These are phyloP conservation scores for Cryptococcus depauperatus DNA, from an alignment of 1,284 basidiomycete species.

Conservation along the genomic window DNA sequence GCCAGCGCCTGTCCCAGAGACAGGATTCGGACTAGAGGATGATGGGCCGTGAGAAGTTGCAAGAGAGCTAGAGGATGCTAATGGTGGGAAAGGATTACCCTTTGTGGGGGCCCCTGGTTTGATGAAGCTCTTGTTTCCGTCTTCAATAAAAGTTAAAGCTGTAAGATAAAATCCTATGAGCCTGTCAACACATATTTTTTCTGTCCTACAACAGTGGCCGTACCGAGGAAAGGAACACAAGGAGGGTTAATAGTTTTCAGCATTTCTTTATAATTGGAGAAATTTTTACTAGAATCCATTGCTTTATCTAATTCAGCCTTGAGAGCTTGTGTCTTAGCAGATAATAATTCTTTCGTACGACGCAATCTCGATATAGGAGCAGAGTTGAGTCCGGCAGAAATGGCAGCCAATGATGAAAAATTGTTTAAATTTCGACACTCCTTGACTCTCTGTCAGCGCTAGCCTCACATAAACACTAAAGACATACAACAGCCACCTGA, in stretches of 20 bases:
- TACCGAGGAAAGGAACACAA: slow-evolving; percentile 95
- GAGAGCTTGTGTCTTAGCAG: slow-evolving; percentile 42
- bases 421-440: slow-evolving; percentile 84
- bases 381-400: slow-evolving; percentile 87
- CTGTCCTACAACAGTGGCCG: not conserved
- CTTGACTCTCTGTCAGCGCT: slow-evolving; percentile 45
- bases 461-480: not conserved
- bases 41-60: slow-evolving; percentile 6
- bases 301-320: slow-evolving; percentile 66
- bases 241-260: slow-evolving; percentile 82
- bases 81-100: slow-evolving; percentile 14
- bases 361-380: slow-evolving; percentile 87
- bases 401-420: slow-evolving; percentile 94
- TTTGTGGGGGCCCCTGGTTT: slow-evolving; percentile 5
- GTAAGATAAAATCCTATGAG: slow-evolving; percentile 85
- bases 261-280: slow-evolving; percentile 79
- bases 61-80: slow-evolving; percentile 18
- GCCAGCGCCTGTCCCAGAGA: too few relatives aligned
- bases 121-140: slow-evolving; percentile 77
- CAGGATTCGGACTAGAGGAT: slow-evolving; percentile 1
- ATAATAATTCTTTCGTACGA: slow-evolving; percentile 64
- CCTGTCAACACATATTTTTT: not conserved
- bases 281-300: slow-evolving; percentile 85
- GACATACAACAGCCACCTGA: slow-evolving; percentile 73
- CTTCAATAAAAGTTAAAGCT: slow-evolving; percentile 92